These are phyloP conservation scores for Euphorbia peplus DNA, from an alignment of 345 rosid genomes.

Conservation along the genomic window DNA sequence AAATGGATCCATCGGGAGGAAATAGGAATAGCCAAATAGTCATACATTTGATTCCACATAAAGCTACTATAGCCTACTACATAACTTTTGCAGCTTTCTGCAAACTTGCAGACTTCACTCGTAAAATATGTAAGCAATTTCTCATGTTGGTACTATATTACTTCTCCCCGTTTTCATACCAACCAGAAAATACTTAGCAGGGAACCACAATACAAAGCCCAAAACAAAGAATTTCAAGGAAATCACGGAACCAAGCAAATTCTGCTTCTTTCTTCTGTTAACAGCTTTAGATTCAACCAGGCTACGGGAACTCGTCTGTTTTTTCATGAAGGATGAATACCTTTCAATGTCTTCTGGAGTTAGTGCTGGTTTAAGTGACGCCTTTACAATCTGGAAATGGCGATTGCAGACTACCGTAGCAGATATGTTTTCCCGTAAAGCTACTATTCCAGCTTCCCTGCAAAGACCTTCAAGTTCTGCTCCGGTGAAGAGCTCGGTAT, in stretches of 20 bases:
- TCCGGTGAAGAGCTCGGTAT: conserved; percentile 80
- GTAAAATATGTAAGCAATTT: background rate
- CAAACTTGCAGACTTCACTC: no score
- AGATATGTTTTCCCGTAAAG: conserved; percentile 73
- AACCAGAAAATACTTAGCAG: conserved; percentile 35
- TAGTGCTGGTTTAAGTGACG: conserved; percentile 71
- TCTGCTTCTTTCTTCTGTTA: conserved; percentile 17
- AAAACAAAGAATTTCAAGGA: conserved; percentile 32
- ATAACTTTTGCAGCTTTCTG: no score
- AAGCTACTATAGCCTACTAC: no score
- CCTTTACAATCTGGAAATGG: conserved; percentile 65
- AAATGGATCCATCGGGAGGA: no score
- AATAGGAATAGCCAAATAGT: no score
- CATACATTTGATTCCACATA: no score
- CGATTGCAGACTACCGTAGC: conserved; percentile 52
- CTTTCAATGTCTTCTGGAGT: conserved; percentile 53
- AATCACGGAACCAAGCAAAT: conserved; percentile 14
- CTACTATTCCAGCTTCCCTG: conserved; percentile 77
- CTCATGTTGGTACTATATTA: conserved; percentile 31
- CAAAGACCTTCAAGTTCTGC: conserved; percentile 87
- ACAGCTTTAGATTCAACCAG: conserved; percentile 9
- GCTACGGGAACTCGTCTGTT: background rate
- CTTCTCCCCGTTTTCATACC: conserved; percentile 13
- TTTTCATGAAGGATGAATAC: conserved; percentile 60
- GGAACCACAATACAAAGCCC: conserved; percentile 33